Percentiles rank a stretch among this genome's conserved stretches.
phyloP scores from a whole-genome alignment of 495 filamentous ascomycete genomes.

The Astrothelium macrocarpum region DNA sequence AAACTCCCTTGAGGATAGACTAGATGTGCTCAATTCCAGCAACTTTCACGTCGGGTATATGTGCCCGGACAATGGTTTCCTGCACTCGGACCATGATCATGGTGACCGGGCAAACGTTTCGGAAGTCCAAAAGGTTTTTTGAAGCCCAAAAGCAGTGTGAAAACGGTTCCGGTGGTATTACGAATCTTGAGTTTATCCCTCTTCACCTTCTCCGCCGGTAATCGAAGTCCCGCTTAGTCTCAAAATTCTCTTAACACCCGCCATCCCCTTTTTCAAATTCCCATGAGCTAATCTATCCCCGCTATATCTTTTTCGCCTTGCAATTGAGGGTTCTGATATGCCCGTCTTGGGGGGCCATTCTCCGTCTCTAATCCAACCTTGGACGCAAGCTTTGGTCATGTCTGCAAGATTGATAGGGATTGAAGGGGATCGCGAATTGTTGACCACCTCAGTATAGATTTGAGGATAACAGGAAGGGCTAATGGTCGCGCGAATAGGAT shows the following conservation, averaged over 20 bases:
- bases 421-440: constrained; percentile 64
- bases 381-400: constrained; percentile 69
- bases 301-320: constrained; percentile 16
- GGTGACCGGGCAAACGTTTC: too few relatives aligned
- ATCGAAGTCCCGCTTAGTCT: constrained; percentile 18
- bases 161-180: too few relatives aligned
- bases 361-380: constrained; percentile 88
- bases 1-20: too few relatives aligned
- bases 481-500: constrained; percentile 63
- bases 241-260: constrained; percentile 24
- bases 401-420: constrained; percentile 81
- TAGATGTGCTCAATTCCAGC: too few relatives aligned
- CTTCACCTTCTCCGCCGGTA: not conserved
- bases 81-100: too few relatives aligned
- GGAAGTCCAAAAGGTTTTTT: too few relatives aligned
- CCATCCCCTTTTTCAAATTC: not conserved
- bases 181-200: not conserved
- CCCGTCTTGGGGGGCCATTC: constrained; percentile 74
- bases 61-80: too few relatives aligned
- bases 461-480: constrained; percentile 60
- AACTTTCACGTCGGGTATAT: too few relatives aligned
- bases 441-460: constrained; percentile 80
- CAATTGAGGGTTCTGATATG: constrained; percentile 24
- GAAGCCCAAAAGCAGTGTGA: too few relatives aligned
- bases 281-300: constrained; percentile 8